Conservation (phyloP, 768 basidiomycete species). For the Galerina marginata region DNA sequence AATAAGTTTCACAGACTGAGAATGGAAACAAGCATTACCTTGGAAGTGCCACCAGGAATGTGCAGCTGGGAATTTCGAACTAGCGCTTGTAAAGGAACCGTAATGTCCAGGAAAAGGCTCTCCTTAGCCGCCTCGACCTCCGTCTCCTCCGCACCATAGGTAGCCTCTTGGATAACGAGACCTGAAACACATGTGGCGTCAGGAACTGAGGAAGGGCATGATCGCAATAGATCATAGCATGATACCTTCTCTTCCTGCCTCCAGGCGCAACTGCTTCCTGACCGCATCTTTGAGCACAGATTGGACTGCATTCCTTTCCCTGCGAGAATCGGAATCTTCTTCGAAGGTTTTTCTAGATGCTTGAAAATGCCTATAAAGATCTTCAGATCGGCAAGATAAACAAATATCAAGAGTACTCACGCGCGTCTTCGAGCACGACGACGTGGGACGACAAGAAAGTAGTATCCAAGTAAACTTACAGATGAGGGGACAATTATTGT, state of each 20-base stretch:
- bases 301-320: constrained; percentile 67
- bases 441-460: constrained; percentile 60
- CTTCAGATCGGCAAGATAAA: not conserved
- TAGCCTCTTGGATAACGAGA: constrained; percentile 75
- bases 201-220: not conserved
- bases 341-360: constrained; percentile 68
- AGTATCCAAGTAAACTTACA: constrained; percentile 56
- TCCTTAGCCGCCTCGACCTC: constrained; percentile 47
- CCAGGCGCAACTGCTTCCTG: constrained; percentile 62
- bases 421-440: constrained; percentile 55
- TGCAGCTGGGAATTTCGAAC: constrained; percentile 80
- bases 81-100: constrained; percentile 79
- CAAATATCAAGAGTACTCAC: constrained; percentile 40
- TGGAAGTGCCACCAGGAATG: constrained; percentile 76
- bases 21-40: constrained; percentile 56
- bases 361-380: constrained; percentile 60
- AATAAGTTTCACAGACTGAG: constrained; percentile 4
- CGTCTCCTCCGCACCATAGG: constrained; percentile 64
- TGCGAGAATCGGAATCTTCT: constrained; percentile 63
- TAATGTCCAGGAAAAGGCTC: constrained; percentile 75
- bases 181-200: constrained; percentile 5
- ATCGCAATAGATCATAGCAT: not conserved
- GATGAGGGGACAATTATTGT: constrained; percentile 61
- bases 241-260: constrained; percentile 71
- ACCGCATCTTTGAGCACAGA: constrained; percentile 72